Conservation (phyloP, 2,329 filamentous ascomycete genomes). For the Microsporum audouinii region DNA sequence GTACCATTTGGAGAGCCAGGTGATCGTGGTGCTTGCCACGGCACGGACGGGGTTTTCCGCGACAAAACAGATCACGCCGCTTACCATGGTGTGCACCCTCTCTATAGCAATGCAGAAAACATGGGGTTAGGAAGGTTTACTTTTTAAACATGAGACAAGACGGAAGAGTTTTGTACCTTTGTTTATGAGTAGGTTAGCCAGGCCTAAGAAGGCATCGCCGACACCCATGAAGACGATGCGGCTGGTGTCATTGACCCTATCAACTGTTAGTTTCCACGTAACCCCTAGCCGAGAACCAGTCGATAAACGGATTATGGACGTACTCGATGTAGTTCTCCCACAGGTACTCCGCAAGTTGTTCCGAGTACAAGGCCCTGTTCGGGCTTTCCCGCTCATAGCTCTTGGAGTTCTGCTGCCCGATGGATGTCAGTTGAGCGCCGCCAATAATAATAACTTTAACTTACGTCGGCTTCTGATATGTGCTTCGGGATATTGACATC, state of each 20-base stretch:
- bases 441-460: slow-evolving; percentile 12
- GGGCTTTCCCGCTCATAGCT: slow-evolving; percentile 37
- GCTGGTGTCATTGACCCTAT: slow-evolving; percentile 50
- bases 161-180: slow-evolving; percentile 45
- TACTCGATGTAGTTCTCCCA: slow-evolving; percentile 95
- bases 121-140: not conserved
- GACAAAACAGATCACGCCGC: slow-evolving; percentile 70
- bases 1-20: slow-evolving; percentile 66
- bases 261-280: slow-evolving; percentile 1
- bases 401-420: not conserved
- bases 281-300: not conserved
- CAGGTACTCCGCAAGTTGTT: slow-evolving; percentile 69
- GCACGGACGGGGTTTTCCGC: slow-evolving; percentile 61
- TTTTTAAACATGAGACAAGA: not conserved
- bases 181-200: slow-evolving; percentile 68
- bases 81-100: slow-evolving; percentile 53
- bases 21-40: slow-evolving; percentile 65
- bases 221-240: slow-evolving; percentile 79
- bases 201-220: slow-evolving; percentile 75
- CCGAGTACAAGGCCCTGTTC: slow-evolving; percentile 45
- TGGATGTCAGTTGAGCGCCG: not conserved
- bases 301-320: slow-evolving; percentile 13
- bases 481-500: slow-evolving; percentile 84
- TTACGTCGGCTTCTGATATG: slow-evolving; percentile 53
- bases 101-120: slow-evolving; percentile 25